Base-by-base conservation (phyloP, 495 filamentous ascomycete species). In the Tuber magnatum region DNA sequence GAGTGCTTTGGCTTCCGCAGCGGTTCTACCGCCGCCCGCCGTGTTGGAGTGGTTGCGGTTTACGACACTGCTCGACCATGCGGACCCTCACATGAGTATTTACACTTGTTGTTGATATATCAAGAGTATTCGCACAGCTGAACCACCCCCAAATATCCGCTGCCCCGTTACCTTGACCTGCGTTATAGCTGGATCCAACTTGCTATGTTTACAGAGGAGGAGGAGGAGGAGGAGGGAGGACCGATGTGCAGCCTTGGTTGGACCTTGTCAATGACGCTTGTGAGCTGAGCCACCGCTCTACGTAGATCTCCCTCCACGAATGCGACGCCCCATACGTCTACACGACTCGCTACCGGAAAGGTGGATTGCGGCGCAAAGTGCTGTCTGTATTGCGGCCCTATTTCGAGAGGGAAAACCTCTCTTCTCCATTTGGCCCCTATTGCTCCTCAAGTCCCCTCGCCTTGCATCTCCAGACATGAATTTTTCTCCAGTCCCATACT, bases 401-500 rank as follows among this genome's bases (percentile, higher is more conserved):
- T 48, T 5, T 20, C 0, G 18, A 14, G 18, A 48, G 16, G 6
- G 22, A 48, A 48, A 48, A 22, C 46, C 46, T 24, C 22, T 22
- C 46, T 48, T 24, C 46, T 48, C 22, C 46, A 6, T 16, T 24
- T 24, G 20, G 46, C 46, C 18, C 46, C 46, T 48, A 48, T 48
- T 48, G 18, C 24, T 48, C 46, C 7, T 24, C 22, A 48, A 22
- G 46, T 48, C 46, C 22, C 2, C 18, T 24, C 3, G 46, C 24
- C 20, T 24, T 48, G 18, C 16, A 20, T 24, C 46, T 48, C 46
- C 18, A 69, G 46, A 43, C 51, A 77, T 75, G 75, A 7, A 12
- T 43, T 16, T 39, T 5, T 12, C 9, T 16, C n/a, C 44, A 28
- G 32, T 69, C 28, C 48, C 74, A 68, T 78, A 78, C 71, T 81